Percentiles rank a stretch among this genome's conserved stretches.
Conservation (phyloP, 108 stramenopile genomes). For the Nitzschia inconspicua region DNA sequence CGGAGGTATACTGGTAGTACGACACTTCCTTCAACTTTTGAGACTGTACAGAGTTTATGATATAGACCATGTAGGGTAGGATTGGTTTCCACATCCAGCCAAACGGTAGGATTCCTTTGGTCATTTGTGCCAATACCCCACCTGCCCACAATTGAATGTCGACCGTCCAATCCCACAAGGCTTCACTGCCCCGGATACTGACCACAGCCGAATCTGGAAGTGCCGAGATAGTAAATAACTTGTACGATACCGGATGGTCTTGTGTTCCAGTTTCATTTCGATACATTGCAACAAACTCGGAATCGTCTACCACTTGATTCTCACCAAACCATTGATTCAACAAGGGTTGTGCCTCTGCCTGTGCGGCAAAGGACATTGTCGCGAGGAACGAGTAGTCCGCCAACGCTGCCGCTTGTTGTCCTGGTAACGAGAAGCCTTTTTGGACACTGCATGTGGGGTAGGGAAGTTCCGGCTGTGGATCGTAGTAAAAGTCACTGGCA, state of each 20-base stretch:
- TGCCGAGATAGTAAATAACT: constrained; percentile 32
- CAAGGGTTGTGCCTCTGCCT: constrained; percentile 28
- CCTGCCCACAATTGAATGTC: constrained; percentile 59
- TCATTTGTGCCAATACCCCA: constrained; percentile 39
- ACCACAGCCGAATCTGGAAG: constrained; percentile 21
- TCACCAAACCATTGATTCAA: constrained; percentile 52
- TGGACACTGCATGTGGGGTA: constrained; percentile 24
- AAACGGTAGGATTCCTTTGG: constrained; percentile 40
- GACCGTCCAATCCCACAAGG: constrained; percentile 40
- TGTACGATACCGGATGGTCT: constrained; percentile 38
- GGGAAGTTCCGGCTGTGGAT: not conserved
- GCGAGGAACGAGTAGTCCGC: constrained; percentile 40
- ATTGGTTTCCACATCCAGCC: constrained; percentile 51
- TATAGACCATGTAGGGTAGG: constrained; percentile 21
- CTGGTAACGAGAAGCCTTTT: not conserved
- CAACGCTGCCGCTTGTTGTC: constrained; percentile 20
- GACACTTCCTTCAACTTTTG: constrained; percentile 25
- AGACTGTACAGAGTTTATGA: constrained; percentile 15
- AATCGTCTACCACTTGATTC: constrained; percentile 33
- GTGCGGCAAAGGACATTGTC: constrained; percentile 17
- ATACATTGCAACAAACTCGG: constrained; percentile 38
- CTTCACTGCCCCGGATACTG: constrained; percentile 54
- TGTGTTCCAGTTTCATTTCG: constrained; percentile 2
- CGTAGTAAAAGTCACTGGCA: constrained; percentile 18
- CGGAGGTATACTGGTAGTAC: constrained; percentile 14